phyloP scores from a whole-genome alignment of 371 early-diverging fungal genomes.

The Fennellomyces sp. region DNA sequence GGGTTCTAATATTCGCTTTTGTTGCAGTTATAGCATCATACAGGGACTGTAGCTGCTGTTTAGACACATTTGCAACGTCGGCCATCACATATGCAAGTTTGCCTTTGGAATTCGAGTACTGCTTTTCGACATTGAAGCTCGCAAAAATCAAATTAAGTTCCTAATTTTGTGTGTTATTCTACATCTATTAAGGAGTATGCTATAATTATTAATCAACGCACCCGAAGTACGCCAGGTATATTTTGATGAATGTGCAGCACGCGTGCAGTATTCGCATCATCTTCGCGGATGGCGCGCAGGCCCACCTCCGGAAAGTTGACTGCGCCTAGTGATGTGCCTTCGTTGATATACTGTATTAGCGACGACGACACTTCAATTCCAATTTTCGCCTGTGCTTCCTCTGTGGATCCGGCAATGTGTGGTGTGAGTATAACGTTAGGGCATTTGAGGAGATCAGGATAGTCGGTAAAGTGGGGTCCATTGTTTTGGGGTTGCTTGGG shows the following conservation, averaged over 20 bases:
- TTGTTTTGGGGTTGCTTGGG: constrained; percentile 92
- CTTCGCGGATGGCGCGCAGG: constrained; percentile 74
- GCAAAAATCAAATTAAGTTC: constrained; percentile 93
- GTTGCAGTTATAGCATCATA: constrained; percentile 70
- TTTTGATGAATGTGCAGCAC: constrained; percentile 93
- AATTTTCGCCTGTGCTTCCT: constrained; percentile 97
- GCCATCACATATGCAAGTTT: constrained; percentile 94
- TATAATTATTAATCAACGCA: constrained; percentile 2
- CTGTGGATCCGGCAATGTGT: constrained; percentile 98
- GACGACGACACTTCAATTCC: constrained; percentile 92
- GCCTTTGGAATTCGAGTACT: constrained; percentile 93
- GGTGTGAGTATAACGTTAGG: constrained; percentile 95
- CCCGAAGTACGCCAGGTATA: constrained; percentile 91
- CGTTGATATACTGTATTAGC: constrained; percentile 80
- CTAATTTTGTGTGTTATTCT: constrained; percentile 18
- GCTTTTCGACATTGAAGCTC: constrained; percentile 96
- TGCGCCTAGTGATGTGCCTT: constrained; percentile 85
- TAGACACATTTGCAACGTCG: constrained; percentile 80
- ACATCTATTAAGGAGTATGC: not conserved
- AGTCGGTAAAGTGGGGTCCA: constrained; percentile 72
- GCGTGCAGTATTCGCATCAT: constrained; percentile 76
- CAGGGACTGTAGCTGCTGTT: constrained; percentile 70
- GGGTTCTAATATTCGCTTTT: constrained; percentile 78
- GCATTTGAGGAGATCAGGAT: constrained; percentile 78
- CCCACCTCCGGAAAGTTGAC: constrained; percentile 97